A percentile compares a stretch with the other conserved stretches of the same genome.
Conservation (phyloP, 78 protist genomes). For the Dictyostelium firmibasis region DNA sequence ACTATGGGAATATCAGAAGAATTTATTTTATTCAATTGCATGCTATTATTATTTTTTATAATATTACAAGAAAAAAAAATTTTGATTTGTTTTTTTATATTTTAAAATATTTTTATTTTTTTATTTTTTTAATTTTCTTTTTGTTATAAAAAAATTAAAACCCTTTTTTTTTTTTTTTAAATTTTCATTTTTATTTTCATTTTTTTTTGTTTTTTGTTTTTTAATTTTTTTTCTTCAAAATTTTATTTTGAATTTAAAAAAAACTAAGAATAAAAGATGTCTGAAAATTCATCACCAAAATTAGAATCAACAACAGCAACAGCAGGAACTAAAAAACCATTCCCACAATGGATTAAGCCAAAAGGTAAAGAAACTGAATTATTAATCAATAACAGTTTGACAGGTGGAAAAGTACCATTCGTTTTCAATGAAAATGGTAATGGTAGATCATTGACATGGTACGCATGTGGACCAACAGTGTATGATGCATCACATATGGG, state of each 20-base stretch:
- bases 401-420: slow-evolving; percentile 22
- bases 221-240: too few species aligned
- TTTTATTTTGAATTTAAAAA: too few species aligned
- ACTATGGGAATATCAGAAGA: too few species aligned
- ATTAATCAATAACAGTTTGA: slow-evolving; percentile 18
- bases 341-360: slow-evolving; percentile 68
- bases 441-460: slow-evolving; percentile 87
- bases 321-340: not conserved
- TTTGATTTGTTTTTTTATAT: not conserved
- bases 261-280: not conserved
- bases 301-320: slow-evolving; percentile 7
- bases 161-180: too few species aligned
- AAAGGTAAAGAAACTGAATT: slow-evolving; percentile 2
- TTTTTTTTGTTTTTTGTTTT: too few species aligned
- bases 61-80: not conserved
- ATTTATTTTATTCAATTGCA: too few species aligned
- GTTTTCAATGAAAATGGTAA: not conserved
- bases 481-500: slow-evolving; percentile 98
- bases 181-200: too few species aligned
- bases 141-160: too few species aligned
- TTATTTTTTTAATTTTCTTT: too few species aligned
- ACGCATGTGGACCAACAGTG: slow-evolving; percentile 99
- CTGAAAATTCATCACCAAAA: slow-evolving; percentile 51
- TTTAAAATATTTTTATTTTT: too few species aligned
- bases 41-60: too few species aligned